Evolutionary conservation across 2,329 filamentous ascomycete species (phyloP), one percentile per base, ranked within the genome.

Genomic region (Penicillium glabrum): DNA sequence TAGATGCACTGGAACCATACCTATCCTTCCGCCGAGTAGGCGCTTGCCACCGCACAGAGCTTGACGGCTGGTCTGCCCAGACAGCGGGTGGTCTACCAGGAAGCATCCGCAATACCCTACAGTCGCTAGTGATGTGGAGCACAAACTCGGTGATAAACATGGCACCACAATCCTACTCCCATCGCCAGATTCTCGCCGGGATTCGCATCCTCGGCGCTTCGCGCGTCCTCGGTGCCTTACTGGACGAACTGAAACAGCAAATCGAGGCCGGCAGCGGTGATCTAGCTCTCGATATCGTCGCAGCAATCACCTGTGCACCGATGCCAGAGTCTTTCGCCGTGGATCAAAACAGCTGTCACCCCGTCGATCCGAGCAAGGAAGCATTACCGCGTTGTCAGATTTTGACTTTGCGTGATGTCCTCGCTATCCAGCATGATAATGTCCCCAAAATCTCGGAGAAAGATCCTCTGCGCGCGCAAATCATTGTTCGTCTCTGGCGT

Each of bases 111-210:
- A 77, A 74, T 52, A 80, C 78, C 0, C 75, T 86, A 46, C 80
- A 82, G 39, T 76, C 80, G 3, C 72, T 86, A 9, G 75, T 82
- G 0, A 71, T 79, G 9, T 87, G 84, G 84, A 80, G 76, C 48
- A 69, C 76, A 51, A 72, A 79, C 48, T 74, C 79, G 2, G 76
- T 77, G n/a, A 77, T 82, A 21, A 80, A 77, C 59, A 79, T 81
- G 52, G 78, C 79, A 2, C 82, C 83, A 7, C 81, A 81, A 3
- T 76, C 75, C 43, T 86, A 86, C 66, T 82, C 81, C 0, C 82
- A 83, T 61, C 78, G 78, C n/a, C 79, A 83, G 59, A 65, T 87
- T 16, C 72, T 81, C 8, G 66, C 69, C 1, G 74, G 73, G 0
- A 66, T 80, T 37, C 69, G 69, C 6, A 70, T 79, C n/a, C 69